phyloP scores from a whole-genome alignment of 2,329 filamentous ascomycete genomes.

The Pyrenochaeta sp. region DNA sequence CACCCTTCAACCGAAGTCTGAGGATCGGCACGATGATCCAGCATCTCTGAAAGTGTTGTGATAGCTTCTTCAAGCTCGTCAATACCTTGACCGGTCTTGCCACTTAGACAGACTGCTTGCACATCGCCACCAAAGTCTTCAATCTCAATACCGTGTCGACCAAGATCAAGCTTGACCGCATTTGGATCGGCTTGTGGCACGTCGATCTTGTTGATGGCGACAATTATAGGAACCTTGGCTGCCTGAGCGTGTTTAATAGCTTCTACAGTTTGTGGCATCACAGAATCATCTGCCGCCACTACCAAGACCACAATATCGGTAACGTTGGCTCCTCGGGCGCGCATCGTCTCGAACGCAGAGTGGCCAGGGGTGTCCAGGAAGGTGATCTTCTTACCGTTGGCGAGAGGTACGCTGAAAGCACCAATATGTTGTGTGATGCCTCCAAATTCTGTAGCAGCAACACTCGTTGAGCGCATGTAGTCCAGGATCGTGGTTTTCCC shows the following conservation, averaged over 20 bases:
- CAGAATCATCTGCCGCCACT: constrained; percentile 94
- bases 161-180: constrained; percentile 86
- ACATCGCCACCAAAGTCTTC: constrained; percentile 96
- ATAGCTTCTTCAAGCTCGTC: constrained; percentile 90
- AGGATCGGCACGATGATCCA: constrained; percentile 84
- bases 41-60: constrained; percentile 82
- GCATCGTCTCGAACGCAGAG: constrained; percentile 94
- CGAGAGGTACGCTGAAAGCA: constrained; percentile 87
- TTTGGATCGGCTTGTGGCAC: constrained; percentile 83
- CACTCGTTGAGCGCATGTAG: constrained; percentile 88
- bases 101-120: constrained; percentile 88
- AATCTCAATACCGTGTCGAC: constrained; percentile 82
- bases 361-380: constrained; percentile 98
- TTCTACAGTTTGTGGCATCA: constrained; percentile 96
- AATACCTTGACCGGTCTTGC: constrained; percentile 94
- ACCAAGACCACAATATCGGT: constrained; percentile 97
- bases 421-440: constrained; percentile 99
- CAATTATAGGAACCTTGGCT: constrained; percentile 92
- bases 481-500: constrained; percentile 97
- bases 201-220: constrained; percentile 97
- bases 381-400: constrained; percentile 87
- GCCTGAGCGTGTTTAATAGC: constrained; percentile 90
- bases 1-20: constrained; percentile 87
- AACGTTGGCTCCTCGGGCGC: constrained; percentile 91
- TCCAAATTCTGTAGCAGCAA: constrained; percentile 90